Percentiles rank a stretch among this genome's conserved stretches.
Conservation (phyloP, 345 rosid species). For the Populus simonii region DNA sequence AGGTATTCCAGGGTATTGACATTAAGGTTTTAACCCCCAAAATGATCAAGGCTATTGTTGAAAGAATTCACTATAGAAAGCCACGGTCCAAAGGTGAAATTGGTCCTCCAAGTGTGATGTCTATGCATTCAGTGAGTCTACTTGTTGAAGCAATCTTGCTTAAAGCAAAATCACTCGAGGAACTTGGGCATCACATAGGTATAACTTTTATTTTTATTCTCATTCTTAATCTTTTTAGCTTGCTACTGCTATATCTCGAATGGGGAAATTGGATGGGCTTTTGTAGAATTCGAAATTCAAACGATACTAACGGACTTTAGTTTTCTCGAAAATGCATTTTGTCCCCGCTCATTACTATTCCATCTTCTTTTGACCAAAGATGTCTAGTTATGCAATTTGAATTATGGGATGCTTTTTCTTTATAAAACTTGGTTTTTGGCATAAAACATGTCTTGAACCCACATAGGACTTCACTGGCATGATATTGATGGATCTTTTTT, state of each 20-base stretch:
- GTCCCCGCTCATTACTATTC: not conserved
- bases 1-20: conserved; percentile 91
- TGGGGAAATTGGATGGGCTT: not conserved
- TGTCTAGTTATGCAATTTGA: not conserved
- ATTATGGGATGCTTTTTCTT: not conserved
- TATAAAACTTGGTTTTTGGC: not conserved
- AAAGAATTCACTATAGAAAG: conserved; percentile 56
- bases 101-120: conserved; percentile 53
- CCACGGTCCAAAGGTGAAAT: conserved; percentile 48
- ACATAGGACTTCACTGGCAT: not conserved
- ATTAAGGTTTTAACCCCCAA: conserved; percentile 57
- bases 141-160: conserved; percentile 88
- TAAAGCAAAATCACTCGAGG: conserved; percentile 78
- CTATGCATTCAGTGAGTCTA: conserved; percentile 87
- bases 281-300: conserved; percentile 1
- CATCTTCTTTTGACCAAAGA: not conserved
- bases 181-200: conserved; percentile 67
- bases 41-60: conserved; percentile 61
- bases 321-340: not conserved
- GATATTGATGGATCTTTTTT: not conserved
- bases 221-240: not conserved
- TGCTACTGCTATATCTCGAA: not conserved
- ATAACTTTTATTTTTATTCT: not conserved
- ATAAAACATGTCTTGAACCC: not conserved
- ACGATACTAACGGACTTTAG: not conserved